Base-by-base conservation (phyloP, 2,329 filamentous ascomycete genomes). In the Curvularia hawaiiensis region DNA sequence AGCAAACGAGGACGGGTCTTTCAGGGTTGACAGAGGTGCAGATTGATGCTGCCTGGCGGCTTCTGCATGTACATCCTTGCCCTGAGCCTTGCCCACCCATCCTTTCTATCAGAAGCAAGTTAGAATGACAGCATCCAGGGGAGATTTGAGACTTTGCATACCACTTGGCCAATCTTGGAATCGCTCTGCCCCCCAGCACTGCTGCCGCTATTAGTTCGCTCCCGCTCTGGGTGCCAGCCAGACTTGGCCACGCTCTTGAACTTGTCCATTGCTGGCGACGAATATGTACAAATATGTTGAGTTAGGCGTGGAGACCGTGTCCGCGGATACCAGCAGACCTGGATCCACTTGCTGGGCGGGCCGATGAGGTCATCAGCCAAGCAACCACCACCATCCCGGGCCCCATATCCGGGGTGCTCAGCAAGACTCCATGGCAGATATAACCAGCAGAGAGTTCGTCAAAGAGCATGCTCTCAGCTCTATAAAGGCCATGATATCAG, bases 1-100 rank as follows among this genome's bases (percentile, higher is more conserved):
- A 2, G 85, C 91, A 72, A 96, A 97, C 16, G 86, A 84, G 1
- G 85, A 75, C 1, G 91, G 92, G 71, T 97, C 92, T 72, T 86
- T 88, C 30, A 97, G 82, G 3, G 85, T 82, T 9, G 86, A 82
- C 43, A 96, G 78, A 1, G 92, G 92, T 16, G 82, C 81, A 7
- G 85, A 83, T 51, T 83, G 78, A 62, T 86, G 85, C 24, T 83
- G 79, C 28, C 65, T 63, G 28, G 73, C 68, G 33, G 65, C 67
- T 48, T 67, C 66, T 31, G 74, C 68, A 45, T 68, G 61, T 31
- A 84, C 77, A 38, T 77, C 69, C 54, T 83, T 80, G 54, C 83
- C 79, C 33, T 65, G 61, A 4, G 58, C 65, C 73, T 84, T 82
- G 47, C 85, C 84, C 71, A 87, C 79, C 82, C 82, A 84, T 64